phyloP scores from a whole-genome alignment of 768 basidiomycete genomes.

The Calocybe indica region DNA sequence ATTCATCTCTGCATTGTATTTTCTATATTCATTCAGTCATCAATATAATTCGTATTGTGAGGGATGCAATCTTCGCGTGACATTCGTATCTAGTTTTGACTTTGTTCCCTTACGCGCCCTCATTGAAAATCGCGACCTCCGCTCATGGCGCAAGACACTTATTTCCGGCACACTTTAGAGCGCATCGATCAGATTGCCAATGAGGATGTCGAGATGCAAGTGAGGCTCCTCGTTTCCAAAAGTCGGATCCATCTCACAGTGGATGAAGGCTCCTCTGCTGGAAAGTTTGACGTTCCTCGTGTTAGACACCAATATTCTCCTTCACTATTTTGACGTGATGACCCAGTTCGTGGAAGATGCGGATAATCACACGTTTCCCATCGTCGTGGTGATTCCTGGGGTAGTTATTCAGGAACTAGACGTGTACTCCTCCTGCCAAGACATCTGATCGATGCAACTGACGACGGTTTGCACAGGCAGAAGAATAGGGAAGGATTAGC shows the following conservation, averaged over 20 bases:
- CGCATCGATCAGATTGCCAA: constrained; percentile 52
- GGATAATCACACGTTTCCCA: constrained; percentile 40
- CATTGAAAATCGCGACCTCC: too few relatives aligned
- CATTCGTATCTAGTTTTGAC: too few relatives aligned
- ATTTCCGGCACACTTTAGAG: constrained; percentile 29
- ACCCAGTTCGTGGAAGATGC: constrained; percentile 60
- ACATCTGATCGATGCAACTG: background rate
- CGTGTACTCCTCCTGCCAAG: constrained; percentile 30
- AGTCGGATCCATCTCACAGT: constrained; percentile 1
- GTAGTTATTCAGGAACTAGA: constrained; percentile 77
- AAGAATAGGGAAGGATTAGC: constrained; percentile 41
- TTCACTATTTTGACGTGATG: constrained; percentile 61
- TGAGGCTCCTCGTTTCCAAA: constrained; percentile 21
- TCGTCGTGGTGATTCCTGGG: constrained; percentile 64
- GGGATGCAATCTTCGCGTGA: too few relatives aligned
- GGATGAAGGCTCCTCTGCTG: constrained; percentile 32
- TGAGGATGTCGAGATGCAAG: constrained; percentile 72
- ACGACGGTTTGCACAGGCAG: constrained; percentile 27
- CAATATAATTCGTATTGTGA: too few relatives aligned
- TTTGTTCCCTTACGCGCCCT: too few relatives aligned
- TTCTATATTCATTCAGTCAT: too few relatives aligned
- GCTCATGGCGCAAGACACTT: too few relatives aligned
- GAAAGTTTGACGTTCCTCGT: constrained; percentile 47
- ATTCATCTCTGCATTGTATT: too few relatives aligned
- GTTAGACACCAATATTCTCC: constrained; percentile 75